Conservation (phyloP, 257 asterid species). For the Ligustrum vulgare region DNA sequence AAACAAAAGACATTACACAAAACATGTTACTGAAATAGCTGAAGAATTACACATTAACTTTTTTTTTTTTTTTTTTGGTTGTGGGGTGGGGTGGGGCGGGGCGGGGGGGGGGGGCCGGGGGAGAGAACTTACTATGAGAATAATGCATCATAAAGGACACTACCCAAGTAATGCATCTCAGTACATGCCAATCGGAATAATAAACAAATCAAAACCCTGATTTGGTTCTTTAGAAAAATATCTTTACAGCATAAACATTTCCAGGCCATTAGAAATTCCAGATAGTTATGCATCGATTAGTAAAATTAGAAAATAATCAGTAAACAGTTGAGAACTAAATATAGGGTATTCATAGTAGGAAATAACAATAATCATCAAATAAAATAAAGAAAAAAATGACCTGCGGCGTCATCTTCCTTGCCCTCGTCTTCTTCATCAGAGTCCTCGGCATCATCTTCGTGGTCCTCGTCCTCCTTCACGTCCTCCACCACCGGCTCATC, state of each 20-base stretch:
- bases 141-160: background rate
- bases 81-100: too few species aligned
- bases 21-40: background rate
- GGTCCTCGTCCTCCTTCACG: conserved; percentile 12
- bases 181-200: background rate
- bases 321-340: background rate
- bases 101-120: too few species aligned
- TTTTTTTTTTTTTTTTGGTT: too few species aligned
- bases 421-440: conserved; percentile 3
- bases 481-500: conserved; percentile 12
- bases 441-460: conserved; percentile 7
- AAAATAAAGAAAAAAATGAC: background rate
- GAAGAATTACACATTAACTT: too few species aligned
- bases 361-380: background rate
- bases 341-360: background rate
- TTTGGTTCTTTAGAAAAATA: background rate
- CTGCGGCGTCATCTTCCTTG: conserved; percentile 11
- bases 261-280: background rate
- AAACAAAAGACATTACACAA: background rate
- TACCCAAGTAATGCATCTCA: background rate
- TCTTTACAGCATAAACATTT: background rate
- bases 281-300: background rate
- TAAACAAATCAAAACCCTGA: background rate
- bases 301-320: background rate
- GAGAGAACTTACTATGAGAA: background rate